Evolutionary conservation across 441 rosid species (phyloP).

Genomic region (Dalechampia spathulata): DNA sequence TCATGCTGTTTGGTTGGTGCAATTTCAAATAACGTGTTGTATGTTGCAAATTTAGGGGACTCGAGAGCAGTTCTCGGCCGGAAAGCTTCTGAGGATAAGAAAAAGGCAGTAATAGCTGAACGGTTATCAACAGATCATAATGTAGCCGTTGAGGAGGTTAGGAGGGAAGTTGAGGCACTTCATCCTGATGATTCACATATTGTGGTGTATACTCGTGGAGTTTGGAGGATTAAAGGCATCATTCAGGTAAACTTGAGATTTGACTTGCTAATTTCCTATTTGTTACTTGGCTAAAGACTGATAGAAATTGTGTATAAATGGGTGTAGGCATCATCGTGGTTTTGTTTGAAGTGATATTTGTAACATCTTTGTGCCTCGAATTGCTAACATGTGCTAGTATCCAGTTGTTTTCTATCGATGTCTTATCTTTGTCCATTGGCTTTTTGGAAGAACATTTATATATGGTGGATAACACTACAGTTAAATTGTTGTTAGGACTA

Average conservation of each 20-base stretch:
- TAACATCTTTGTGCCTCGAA: background rate
- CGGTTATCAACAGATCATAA: conserved; percentile 58
- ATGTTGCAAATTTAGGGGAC: conserved; percentile 65
- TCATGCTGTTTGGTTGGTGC: conserved; percentile 63
- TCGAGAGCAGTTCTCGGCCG: conserved; percentile 55
- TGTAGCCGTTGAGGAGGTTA: conserved; percentile 51
- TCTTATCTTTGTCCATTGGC: conserved; percentile 1
- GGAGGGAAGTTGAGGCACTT: conserved; percentile 58
- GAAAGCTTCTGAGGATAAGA: conserved; percentile 17
- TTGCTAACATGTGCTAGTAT: too few species aligned
- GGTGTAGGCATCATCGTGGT: too few species aligned
- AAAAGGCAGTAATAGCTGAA: conserved; percentile 36
- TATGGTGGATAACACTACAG: background rate
- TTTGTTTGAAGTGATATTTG: background rate
- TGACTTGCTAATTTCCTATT: too few species aligned
- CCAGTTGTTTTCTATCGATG: background rate
- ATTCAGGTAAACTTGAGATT: conserved; percentile 38
- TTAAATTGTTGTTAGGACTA: conserved; percentile 12
- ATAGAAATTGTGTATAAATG: too few species aligned
- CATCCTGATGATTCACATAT: conserved; percentile 62
- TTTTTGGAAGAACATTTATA: conserved; percentile 7
- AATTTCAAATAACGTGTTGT: conserved; percentile 30
- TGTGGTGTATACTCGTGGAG: conserved; percentile 43
- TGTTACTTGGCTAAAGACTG: too few species aligned
- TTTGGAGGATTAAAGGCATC: conserved; percentile 66